Evolutionary conservation across 2,329 filamentous ascomycete species (phyloP).

Genomic region (Penicillium sp.): DNA sequence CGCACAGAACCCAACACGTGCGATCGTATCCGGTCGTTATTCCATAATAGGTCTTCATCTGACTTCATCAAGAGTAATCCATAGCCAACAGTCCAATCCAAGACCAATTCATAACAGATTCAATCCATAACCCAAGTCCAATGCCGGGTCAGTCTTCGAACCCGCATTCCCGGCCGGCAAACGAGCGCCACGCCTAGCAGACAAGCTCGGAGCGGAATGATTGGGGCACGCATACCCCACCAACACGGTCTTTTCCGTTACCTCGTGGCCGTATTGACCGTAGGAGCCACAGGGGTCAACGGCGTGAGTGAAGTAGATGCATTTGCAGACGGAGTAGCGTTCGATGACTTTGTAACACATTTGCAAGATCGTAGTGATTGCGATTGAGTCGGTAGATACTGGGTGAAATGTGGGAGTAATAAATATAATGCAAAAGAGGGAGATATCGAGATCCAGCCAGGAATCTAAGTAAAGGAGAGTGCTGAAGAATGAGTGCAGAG

Average conservation of each 20-base stretch:
- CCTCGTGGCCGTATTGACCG: constrained; percentile 65
- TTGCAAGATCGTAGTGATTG: not conserved
- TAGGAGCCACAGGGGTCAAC: constrained; percentile 76
- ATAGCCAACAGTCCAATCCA: too few relatives aligned
- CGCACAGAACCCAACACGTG: not conserved
- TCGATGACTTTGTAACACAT: constrained; percentile 91
- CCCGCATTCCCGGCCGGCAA: constrained; percentile 20
- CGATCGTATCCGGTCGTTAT: not conserved
- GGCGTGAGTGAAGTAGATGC: constrained; percentile 81
- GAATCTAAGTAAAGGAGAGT: not conserved
- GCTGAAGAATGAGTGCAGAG: not conserved
- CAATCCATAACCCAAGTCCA: constrained; percentile 18
- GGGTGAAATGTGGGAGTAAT: not conserved
- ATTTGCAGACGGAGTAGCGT: constrained; percentile 79
- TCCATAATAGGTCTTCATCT: not conserved
- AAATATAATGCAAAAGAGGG: not conserved
- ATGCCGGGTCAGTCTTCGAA: not conserved
- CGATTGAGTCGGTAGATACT: not conserved
- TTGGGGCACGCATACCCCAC: constrained; percentile 73
- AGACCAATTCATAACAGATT: not conserved
- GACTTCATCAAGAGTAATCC: not conserved
- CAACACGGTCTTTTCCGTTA: constrained; percentile 71
- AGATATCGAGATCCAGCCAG: constrained; percentile 5
- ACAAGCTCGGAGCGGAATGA: constrained; percentile 41
- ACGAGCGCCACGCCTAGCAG: constrained; percentile 8